Evolutionary conservation across 2,329 filamentous ascomycete genomes (phyloP).

Genomic region (Neocucurbitaria cava): DNA sequence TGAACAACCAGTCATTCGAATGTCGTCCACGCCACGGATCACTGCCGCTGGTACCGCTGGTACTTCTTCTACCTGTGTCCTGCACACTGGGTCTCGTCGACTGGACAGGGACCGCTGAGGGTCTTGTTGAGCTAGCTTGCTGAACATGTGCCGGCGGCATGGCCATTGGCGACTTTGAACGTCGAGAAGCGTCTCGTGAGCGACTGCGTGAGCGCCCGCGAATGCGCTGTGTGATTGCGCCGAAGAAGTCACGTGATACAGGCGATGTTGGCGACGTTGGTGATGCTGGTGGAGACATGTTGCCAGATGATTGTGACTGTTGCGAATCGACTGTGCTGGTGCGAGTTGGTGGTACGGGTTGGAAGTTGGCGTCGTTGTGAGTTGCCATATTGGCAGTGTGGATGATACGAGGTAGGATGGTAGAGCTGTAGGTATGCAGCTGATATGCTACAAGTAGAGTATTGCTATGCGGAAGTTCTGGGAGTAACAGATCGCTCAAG

Average conservation of each 20-base stretch:
- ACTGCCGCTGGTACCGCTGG: constrained; percentile 40
- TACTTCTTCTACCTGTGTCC: constrained; percentile 32
- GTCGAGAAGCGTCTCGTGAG: constrained; percentile 33
- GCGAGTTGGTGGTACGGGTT: constrained; percentile 39
- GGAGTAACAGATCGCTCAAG: constrained; percentile 14
- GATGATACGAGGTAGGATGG: constrained; percentile 5
- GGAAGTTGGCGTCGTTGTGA: constrained; percentile 28
- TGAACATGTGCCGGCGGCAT: constrained; percentile 32
- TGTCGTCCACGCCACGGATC: constrained; percentile 48
- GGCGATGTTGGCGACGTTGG: constrained; percentile 32
- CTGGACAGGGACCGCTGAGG: constrained; percentile 21
- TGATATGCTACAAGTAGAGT: neutral
- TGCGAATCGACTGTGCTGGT: constrained; percentile 39
- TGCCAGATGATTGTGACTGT: constrained; percentile 30
- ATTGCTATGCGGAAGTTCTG: neutral
- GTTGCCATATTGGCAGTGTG: constrained; percentile 28
- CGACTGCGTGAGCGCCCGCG: constrained; percentile 44
- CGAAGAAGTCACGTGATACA: constrained; percentile 38
- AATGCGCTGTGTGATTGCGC: constrained; percentile 43
- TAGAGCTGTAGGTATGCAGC: constrained; percentile 3
- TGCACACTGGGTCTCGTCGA: constrained; percentile 31
- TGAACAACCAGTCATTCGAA: constrained; percentile 50
- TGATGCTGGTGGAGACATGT: constrained; percentile 28
- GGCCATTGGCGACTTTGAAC: constrained; percentile 40
- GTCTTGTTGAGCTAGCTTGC: constrained; percentile 19